A percentile compares a stretch with the other conserved stretches of the same genome.
Conservation (phyloP, 225 moss, liverwort and hornwort species). For the Anthoceros angustus region DNA sequence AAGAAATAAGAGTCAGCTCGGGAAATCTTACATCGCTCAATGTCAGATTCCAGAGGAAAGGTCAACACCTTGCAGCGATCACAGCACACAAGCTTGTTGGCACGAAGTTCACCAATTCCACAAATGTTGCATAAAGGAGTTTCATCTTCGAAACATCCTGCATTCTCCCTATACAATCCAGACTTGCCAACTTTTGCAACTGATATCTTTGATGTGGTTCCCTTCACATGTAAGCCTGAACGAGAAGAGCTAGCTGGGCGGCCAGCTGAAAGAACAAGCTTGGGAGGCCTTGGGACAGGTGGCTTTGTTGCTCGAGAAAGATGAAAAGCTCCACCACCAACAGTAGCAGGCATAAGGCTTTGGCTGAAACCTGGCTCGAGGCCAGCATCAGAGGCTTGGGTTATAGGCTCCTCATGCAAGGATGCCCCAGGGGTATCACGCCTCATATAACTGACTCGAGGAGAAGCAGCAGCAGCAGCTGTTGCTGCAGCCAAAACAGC, state of each 20-base stretch:
- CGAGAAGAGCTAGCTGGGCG: conserved; percentile 23
- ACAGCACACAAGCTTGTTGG: conserved; percentile 40
- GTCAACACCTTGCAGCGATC: conserved; percentile 47
- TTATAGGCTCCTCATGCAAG: conserved; percentile 16
- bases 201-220: conserved; percentile 14
- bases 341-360: conserved; percentile 23
- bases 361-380: conserved; percentile 23
- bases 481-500: conserved; percentile 54
- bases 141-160: conserved; percentile 21
- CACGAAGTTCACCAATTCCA: conserved; percentile 34
- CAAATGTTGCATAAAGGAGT: conserved; percentile 40
- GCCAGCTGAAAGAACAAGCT: conserved; percentile 17
- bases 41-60: neutral
- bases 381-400: conserved; percentile 22
- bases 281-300: conserved; percentile 32
- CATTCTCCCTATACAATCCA: conserved; percentile 21
- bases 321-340: conserved; percentile 36
- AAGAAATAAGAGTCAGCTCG: neutral
- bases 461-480: conserved; percentile 56
- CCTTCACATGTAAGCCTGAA: conserved; percentile 31
- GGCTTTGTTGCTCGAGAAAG: conserved; percentile 37
- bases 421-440: conserved; percentile 22
- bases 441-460: conserved; percentile 48
- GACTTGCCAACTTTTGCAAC: conserved; percentile 17
- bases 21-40: too few species aligned